Evolutionary conservation across 768 basidiomycete genomes (phyloP).

Genomic region (Tricholoma terreum): DNA sequence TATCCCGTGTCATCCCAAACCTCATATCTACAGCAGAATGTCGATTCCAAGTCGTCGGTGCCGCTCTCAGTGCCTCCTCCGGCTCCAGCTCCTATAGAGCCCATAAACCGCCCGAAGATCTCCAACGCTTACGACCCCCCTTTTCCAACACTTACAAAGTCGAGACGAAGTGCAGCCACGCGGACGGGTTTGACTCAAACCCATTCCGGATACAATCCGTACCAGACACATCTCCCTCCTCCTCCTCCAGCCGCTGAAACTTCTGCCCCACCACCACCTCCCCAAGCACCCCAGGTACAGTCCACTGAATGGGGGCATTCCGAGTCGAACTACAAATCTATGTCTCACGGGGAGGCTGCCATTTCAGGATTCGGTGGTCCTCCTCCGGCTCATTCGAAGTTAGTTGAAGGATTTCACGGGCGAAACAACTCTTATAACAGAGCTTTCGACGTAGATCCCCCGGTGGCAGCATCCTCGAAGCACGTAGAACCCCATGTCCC

Average conservation of each 20-base stretch:
- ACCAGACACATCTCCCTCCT: slow-evolving; percentile 18
- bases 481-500: not conserved
- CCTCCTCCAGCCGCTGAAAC: slow-evolving; percentile 6
- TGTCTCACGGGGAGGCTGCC: not conserved
- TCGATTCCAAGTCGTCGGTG: not conserved
- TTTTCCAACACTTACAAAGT: slow-evolving; percentile 47
- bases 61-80: slow-evolving; percentile 20
- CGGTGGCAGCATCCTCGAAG: not conserved
- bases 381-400: not conserved
- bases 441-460: not conserved
- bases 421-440: not conserved
- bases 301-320: not conserved
- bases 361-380: not conserved
- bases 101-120: slow-evolving; percentile 60
- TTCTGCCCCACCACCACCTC: not conserved
- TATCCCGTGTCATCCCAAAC: slow-evolving; percentile 10
- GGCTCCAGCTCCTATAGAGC: slow-evolving; percentile 36
- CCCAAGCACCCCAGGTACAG: not conserved
- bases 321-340: not conserved
- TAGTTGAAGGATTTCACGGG: not conserved
- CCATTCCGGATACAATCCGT: slow-evolving; percentile 22
- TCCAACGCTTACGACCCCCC: slow-evolving; percentile 79
- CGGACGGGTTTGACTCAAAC: slow-evolving; percentile 16
- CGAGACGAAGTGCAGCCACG: slow-evolving; percentile 27
- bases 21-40: slow-evolving; percentile 7